phyloP scores from a whole-genome alignment of 192 early-diverging fungal genomes.

The Lobosporangium transversale region DNA sequence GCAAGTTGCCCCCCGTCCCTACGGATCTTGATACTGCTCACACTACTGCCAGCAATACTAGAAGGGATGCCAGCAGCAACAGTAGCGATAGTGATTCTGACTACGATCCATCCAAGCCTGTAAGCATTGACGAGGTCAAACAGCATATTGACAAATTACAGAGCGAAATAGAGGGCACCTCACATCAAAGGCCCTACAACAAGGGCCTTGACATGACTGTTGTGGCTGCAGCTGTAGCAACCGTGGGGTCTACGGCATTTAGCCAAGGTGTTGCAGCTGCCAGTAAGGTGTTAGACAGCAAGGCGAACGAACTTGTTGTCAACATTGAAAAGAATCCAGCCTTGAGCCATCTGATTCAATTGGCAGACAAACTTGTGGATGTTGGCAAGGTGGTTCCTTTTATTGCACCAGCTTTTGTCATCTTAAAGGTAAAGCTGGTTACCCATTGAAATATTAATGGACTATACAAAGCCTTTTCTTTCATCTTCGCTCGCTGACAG shows the following conservation, averaged over 20 bases:
- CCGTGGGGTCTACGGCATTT: neutral
- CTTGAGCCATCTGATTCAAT: conserved; percentile 40
- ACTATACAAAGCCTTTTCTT: neutral
- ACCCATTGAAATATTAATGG: neutral
- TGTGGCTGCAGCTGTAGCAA: conserved; percentile 2
- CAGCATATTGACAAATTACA: conserved; percentile 15
- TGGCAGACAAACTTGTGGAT: conserved; percentile 55
- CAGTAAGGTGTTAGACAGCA: conserved; percentile 7
- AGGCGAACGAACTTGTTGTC: conserved; percentile 1
- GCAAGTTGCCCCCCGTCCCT: conserved; percentile 39
- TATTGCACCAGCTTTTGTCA: conserved; percentile 61
- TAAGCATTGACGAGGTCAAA: conserved; percentile 16
- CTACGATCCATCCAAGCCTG: conserved; percentile 2
- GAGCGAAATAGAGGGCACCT: neutral
- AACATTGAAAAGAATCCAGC: conserved; percentile 41
- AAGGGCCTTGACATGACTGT: conserved; percentile 17
- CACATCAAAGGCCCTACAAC: conserved; percentile 1
- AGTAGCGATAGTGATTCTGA: neutral
- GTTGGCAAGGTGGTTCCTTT: conserved; percentile 59
- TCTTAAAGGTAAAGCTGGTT: conserved; percentile 58
- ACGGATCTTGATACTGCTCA: too few relatives aligned
- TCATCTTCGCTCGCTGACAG: too few relatives aligned
- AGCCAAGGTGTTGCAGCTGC: conserved; percentile 14
- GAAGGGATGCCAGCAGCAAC: neutral
- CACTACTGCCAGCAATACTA: too few relatives aligned